Conservation (phyloP, 805 yeast genomes). For the Blastobotrys chiropterorum region DNA sequence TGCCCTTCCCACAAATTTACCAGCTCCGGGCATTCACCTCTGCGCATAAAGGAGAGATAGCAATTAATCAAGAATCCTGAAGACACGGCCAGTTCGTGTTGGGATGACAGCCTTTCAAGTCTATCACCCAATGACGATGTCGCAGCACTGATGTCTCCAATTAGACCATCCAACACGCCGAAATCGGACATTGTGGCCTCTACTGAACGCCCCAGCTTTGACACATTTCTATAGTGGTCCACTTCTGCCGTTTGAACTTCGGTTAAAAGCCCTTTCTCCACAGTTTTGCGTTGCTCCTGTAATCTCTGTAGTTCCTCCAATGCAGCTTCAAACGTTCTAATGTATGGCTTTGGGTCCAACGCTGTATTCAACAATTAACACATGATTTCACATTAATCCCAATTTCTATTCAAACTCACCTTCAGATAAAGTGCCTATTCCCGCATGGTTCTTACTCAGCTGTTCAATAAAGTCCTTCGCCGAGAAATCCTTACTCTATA, state of each 20-base stretch:
- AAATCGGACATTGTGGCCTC: constrained; percentile 31
- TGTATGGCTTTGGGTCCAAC: constrained; percentile 89
- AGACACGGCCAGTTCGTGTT: constrained; percentile 65
- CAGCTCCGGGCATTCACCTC: constrained; percentile 47
- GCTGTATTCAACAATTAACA: constrained; percentile 20
- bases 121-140: constrained; percentile 28
- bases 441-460: constrained; percentile 60
- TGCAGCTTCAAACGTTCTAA: constrained; percentile 85
- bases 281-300: constrained; percentile 46
- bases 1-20: constrained; percentile 50
- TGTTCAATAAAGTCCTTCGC: constrained; percentile 78
- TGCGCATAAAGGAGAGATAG: constrained; percentile 68
- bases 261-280: constrained; percentile 46
- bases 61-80: constrained; percentile 69
- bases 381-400: too few relatives aligned
- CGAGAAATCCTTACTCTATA: constrained; percentile 36
- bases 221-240: constrained; percentile 60
- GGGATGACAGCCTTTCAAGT: constrained; percentile 41
- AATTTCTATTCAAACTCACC: too few relatives aligned
- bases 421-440: constrained; percentile 13
- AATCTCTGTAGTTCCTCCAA: constrained; percentile 62
- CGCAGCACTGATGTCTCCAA: constrained; percentile 27
- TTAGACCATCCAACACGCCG: constrained; percentile 30
- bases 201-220: constrained; percentile 46
- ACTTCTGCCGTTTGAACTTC: constrained; percentile 58